These are phyloP conservation scores for Lycium ferocissimum DNA, from an alignment of 257 asterid genomes.

Conservation along the genomic window DNA sequence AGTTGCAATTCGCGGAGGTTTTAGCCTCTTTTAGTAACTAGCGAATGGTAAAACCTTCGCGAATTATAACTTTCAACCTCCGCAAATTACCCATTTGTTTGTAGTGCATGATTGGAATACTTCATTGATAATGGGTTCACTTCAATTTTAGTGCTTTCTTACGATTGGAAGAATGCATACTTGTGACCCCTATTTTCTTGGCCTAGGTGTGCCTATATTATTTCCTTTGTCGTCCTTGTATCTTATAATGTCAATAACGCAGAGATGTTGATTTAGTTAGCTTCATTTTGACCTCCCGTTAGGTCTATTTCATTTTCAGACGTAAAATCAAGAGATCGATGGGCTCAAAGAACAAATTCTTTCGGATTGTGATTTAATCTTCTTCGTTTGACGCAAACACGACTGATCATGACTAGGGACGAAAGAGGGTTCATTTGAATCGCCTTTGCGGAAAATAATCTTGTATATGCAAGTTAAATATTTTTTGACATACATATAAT, in stretches of 20 bases:
- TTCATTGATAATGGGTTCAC: slow-evolving; percentile 14
- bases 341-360: not conserved
- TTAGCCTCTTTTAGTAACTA: too few relatives aligned
- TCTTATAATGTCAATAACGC: not conserved
- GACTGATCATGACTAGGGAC: not conserved
- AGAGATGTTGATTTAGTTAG: not conserved
- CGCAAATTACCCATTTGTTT: too few relatives aligned
- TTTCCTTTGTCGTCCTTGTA: not conserved
- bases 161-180: slow-evolving; percentile 19
- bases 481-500: too few relatives aligned
- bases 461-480: too few relatives aligned
- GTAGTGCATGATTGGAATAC: not conserved
- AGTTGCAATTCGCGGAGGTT: too few relatives aligned
- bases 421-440: too few relatives aligned
- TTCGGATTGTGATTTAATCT: not conserved
- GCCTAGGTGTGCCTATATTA: slow-evolving; percentile 5
- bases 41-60: too few relatives aligned
- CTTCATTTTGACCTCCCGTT: slow-evolving; percentile 18
- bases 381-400: not conserved
- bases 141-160: not conserved
- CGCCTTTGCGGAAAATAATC: too few relatives aligned
- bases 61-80: too few relatives aligned
- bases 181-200: slow-evolving; percentile 10
- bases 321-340: not conserved
- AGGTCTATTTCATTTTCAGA: not conserved